phyloP scores from a whole-genome alignment of 2,329 filamentous ascomycete species.

The Dendrostoma leiphaemia region DNA sequence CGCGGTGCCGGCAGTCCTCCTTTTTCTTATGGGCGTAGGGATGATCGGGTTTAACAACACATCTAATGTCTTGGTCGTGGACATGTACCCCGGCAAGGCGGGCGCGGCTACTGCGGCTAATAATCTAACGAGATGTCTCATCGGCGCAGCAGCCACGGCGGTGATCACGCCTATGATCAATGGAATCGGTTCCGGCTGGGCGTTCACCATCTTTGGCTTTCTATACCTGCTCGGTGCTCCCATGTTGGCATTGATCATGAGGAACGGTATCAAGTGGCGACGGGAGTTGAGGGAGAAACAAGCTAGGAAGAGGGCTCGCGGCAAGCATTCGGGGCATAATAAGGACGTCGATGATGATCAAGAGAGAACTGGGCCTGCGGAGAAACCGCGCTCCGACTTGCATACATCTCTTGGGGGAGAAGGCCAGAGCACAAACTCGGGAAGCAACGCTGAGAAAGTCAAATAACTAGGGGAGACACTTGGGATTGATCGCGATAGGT shows the following conservation, averaged over 20 bases:
- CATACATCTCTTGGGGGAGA: background rate
- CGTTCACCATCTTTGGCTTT: conserved; percentile 46
- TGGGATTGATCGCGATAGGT: too few relatives aligned
- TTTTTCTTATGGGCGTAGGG: conserved; percentile 44
- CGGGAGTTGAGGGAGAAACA: conserved; percentile 29
- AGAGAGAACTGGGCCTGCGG: background rate
- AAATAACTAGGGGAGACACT: too few relatives aligned
- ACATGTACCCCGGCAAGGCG: conserved; percentile 51
- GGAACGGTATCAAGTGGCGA: conserved; percentile 43
- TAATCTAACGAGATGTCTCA: conserved; percentile 53
- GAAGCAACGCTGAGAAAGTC: background rate
- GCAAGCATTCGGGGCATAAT: background rate
- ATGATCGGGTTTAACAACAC: conserved; percentile 55
- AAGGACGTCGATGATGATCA: background rate
- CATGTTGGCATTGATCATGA: conserved; percentile 39
- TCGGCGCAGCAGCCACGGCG: conserved; percentile 53
- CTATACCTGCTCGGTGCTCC: conserved; percentile 40
- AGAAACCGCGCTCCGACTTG: background rate
- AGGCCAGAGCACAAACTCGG: too few relatives aligned
- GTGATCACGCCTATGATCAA: conserved; percentile 51
- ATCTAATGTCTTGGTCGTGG: conserved; percentile 51
- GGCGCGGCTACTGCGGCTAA: conserved; percentile 55
- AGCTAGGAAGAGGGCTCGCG: conserved; percentile 21
- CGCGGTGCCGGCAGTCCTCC: conserved; percentile 45
- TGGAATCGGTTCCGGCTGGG: conserved; percentile 49